A percentile compares a stretch with the other conserved stretches of the same genome.
Evolutionary conservation across 305 asterid species (phyloP).

Genomic region (Lippia alba): DNA sequence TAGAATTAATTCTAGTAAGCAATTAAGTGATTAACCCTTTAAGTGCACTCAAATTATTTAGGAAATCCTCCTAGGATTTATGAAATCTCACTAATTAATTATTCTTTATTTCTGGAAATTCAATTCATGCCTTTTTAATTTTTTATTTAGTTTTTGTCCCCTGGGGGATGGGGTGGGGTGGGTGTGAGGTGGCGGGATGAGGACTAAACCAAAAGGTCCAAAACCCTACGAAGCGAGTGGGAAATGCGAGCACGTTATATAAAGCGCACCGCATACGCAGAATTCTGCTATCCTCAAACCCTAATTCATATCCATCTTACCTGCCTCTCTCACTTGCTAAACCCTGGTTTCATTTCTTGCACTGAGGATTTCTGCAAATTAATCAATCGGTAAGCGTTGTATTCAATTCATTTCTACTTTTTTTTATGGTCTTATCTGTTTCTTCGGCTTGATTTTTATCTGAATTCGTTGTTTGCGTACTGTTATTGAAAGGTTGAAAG

Average conservation of each 20-base stretch:
- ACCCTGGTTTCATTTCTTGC: conserved; percentile 25
- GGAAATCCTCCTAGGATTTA: neutral
- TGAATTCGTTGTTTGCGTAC: neutral
- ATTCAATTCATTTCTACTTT: neutral
- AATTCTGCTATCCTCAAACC: conserved; percentile 34
- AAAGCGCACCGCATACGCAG: conserved; percentile 34
- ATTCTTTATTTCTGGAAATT: neutral
- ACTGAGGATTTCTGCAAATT: neutral
- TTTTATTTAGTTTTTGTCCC: neutral
- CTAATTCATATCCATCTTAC: neutral
- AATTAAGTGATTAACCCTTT: too few species aligned
- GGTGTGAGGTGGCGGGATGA: neutral
- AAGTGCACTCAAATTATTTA: too few species aligned
- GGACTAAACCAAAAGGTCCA: neutral
- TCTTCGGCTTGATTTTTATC: conserved; percentile 4
- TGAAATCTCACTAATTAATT: conserved; percentile 10
- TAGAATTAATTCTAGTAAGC: too few species aligned
- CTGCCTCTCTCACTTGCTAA: conserved; percentile 19
- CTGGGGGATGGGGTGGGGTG: conserved; percentile 5
- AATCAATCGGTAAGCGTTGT: conserved; percentile 24
- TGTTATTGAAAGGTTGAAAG: conserved; percentile 32
- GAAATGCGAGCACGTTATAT: conserved; percentile 36
- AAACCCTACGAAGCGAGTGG: conserved; percentile 41
- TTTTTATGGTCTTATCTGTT: neutral
- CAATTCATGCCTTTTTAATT: neutral